A percentile compares a stretch with the other conserved stretches of the same genome.
These are phyloP conservation scores for Vitis hybrid DNA, from an alignment of 177 flowering plant genomes.

Conservation along the genomic window DNA sequence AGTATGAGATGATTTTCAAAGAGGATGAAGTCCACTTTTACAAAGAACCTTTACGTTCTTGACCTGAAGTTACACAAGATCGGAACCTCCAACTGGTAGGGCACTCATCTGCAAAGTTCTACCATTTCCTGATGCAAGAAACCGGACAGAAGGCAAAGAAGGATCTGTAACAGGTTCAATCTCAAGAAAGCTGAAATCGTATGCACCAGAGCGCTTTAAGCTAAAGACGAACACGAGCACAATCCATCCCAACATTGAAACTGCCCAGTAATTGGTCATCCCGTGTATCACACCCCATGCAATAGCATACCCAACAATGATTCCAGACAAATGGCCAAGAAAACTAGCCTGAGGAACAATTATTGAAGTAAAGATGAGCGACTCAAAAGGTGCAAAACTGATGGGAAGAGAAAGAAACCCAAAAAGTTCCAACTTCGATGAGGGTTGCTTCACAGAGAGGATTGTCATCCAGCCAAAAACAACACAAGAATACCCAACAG, in stretches of 20 bases:
- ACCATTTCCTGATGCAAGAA: conserved; percentile 63
- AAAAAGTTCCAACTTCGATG: conserved; percentile 83
- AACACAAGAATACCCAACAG: conserved; percentile 98
- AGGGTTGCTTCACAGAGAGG: conserved; percentile 84
- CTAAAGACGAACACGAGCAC: conserved; percentile 64
- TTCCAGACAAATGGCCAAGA: conserved; percentile 91
- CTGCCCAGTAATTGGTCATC: conserved; percentile 93
- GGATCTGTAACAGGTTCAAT: conserved; percentile 82
- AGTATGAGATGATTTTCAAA: not conserved
- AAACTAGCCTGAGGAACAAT: conserved; percentile 99
- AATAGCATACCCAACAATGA: conserved; percentile 87
- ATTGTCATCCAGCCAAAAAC: conserved; percentile 99
- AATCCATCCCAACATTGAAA: conserved; percentile 95
- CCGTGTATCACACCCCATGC: conserved; percentile 96
- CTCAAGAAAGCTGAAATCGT: conserved; percentile 72
- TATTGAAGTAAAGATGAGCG: conserved; percentile 87
- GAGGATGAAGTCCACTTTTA: not conserved
- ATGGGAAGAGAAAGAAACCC: conserved; percentile 94
- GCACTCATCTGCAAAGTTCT: conserved; percentile 74
- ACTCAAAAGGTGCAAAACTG: conserved; percentile 96
- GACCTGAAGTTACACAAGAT: conserved; percentile 52
- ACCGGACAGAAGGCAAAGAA: conserved; percentile 78
- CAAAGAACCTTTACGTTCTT: not conserved
- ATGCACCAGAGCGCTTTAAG: conserved; percentile 81
- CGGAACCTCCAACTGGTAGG: conserved; percentile 51